A percentile compares a stretch with the other conserved stretches of the same genome.
Conservation (phyloP, 495 filamentous ascomycete species). For the Xylaria acuta region DNA sequence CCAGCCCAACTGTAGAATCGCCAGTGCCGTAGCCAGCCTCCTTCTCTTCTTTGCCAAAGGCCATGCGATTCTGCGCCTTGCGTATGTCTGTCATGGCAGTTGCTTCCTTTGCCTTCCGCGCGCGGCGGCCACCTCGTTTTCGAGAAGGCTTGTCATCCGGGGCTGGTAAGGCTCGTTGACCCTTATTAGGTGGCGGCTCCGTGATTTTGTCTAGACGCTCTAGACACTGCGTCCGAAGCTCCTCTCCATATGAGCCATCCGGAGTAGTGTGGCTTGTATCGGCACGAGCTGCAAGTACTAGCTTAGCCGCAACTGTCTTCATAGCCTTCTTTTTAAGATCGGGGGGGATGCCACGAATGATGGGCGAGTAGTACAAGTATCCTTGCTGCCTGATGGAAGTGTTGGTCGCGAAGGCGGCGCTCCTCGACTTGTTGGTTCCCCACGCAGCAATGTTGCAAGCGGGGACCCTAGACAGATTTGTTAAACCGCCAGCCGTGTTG, state of each 20-base stretch:
- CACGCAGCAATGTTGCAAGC: slow-evolving; percentile 90
- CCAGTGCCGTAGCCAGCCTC: slow-evolving; percentile 92
- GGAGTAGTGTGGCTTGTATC: slow-evolving; percentile 84
- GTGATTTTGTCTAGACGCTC: slow-evolving; percentile 92
- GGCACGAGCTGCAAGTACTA: slow-evolving; percentile 86
- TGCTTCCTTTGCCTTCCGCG: slow-evolving; percentile 95
- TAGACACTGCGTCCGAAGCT: slow-evolving; percentile 82
- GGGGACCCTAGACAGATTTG: slow-evolving; percentile 87
- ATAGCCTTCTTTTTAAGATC: slow-evolving; percentile 94
- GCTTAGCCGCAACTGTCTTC: slow-evolving; percentile 92
- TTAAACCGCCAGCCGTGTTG: slow-evolving; percentile 88
- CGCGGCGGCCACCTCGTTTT: slow-evolving; percentile 90
- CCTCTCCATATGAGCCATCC: slow-evolving; percentile 82
- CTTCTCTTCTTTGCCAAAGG: slow-evolving; percentile 93
- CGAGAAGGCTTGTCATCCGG: slow-evolving; percentile 94
- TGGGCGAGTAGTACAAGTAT: slow-evolving; percentile 88
- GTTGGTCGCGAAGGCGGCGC: slow-evolving; percentile 90
- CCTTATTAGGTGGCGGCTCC: slow-evolving; percentile 91
- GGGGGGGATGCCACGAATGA: slow-evolving; percentile 80
- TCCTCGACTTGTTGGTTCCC: slow-evolving; percentile 83
- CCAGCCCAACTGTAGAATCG: slow-evolving; percentile 84
- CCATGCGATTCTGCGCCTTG: slow-evolving; percentile 95
- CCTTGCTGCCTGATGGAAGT: slow-evolving; percentile 91
- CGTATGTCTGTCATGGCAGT: slow-evolving; percentile 96
- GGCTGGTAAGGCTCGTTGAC: slow-evolving; percentile 84